Evolutionary conservation across 2,329 filamentous ascomycete species (phyloP).

Genomic region (Harringtonia aguacate): DNA sequence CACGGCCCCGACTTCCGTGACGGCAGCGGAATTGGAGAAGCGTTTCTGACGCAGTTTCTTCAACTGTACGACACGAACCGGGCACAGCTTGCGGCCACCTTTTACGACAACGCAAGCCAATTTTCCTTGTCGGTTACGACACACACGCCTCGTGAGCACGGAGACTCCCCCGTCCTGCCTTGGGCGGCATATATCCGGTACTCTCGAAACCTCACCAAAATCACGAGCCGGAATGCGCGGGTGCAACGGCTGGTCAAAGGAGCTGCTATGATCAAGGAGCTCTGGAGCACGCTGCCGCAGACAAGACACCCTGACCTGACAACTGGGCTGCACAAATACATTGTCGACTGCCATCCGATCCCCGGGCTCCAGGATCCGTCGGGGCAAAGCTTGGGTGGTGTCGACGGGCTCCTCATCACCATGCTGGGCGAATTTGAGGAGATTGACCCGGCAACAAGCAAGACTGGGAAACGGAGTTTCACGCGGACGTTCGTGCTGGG

Average conservation of each 20-base stretch:
- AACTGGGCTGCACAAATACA: conserved; percentile 59
- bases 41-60: conserved; percentile 67
- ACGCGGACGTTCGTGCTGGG: conserved; percentile 72
- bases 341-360: conserved; percentile 71
- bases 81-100: conserved; percentile 46
- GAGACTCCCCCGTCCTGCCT: conserved; percentile 33
- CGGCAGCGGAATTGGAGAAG: conserved; percentile 61
- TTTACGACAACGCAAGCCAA: conserved; percentile 66
- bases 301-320: conserved; percentile 67
- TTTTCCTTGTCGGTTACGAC: conserved; percentile 71
- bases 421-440: conserved; percentile 84
- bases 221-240: conserved; percentile 45
- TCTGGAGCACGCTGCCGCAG: conserved; percentile 60
- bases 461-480: conserved; percentile 62
- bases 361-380: conserved; percentile 60
- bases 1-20: conserved; percentile 62
- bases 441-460: conserved; percentile 42
- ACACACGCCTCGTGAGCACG: conserved; percentile 33
- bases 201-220: conserved; percentile 67
- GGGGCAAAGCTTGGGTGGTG: conserved; percentile 51
- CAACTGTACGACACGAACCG: conserved; percentile 63
- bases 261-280: conserved; percentile 49
- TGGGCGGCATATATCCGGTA: conserved; percentile 70
- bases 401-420: conserved; percentile 67
- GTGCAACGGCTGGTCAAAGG: conserved; percentile 57